Evolutionary conservation across 2,329 filamentous ascomycete species (phyloP).

Genomic region (Xylariomycetidae sp.): DNA sequence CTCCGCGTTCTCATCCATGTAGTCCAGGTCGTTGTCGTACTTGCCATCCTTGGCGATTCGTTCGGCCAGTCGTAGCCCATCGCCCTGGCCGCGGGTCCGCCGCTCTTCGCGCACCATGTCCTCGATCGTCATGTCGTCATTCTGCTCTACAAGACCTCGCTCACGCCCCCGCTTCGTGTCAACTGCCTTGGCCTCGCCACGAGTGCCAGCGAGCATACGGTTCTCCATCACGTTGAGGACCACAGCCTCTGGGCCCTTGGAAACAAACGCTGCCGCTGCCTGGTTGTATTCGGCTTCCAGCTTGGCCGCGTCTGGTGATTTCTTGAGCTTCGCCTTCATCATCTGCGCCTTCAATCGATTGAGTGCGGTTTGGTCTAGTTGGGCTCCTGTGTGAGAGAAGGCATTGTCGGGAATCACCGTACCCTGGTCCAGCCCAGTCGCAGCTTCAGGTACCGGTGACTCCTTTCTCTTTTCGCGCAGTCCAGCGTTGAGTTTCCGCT

Average conservation of each 20-base stretch:
- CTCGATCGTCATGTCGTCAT: constrained; percentile 91
- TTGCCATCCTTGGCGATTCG: constrained; percentile 89
- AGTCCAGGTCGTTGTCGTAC: constrained; percentile 89
- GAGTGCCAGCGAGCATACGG: constrained; percentile 71
- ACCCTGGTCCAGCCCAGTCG: constrained; percentile 43
- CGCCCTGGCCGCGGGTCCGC: constrained; percentile 74
- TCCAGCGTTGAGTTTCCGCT: constrained; percentile 58
- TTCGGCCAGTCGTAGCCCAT: constrained; percentile 78
- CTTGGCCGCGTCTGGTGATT: constrained; percentile 65
- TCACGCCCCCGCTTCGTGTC: constrained; percentile 78
- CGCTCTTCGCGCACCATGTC: constrained; percentile 97
- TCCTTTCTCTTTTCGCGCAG: constrained; percentile 31
- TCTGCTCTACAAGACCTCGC: constrained; percentile 78
- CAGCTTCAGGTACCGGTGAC: constrained; percentile 25
- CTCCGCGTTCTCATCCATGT: constrained; percentile 92
- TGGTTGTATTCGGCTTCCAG: constrained; percentile 81
- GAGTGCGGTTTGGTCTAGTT: constrained; percentile 70
- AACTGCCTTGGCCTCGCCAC: constrained; percentile 69
- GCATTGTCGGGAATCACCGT: constrained; percentile 50
- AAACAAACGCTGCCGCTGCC: constrained; percentile 56
- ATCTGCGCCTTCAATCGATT: constrained; percentile 90
- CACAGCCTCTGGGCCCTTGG: constrained; percentile 60
- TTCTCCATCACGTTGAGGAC: constrained; percentile 85
- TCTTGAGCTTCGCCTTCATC: constrained; percentile 89
- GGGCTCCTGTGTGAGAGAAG: constrained; percentile 39